Evolutionary conservation across 192 early-diverging fungal genomes (phyloP).

Genomic region (Linnemannia elongata): DNA sequence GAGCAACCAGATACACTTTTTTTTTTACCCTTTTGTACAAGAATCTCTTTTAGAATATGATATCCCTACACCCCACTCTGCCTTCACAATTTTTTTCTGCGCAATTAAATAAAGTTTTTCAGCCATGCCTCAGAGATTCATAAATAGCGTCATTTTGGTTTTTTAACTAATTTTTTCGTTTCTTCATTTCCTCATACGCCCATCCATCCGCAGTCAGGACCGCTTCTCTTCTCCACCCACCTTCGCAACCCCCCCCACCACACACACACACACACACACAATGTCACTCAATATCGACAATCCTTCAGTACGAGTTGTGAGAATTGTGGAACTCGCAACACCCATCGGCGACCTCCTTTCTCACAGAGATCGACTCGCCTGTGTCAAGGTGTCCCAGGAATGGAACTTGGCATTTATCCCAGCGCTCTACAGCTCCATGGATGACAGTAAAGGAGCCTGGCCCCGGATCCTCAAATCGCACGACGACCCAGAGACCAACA

Average conservation of each 20-base stretch:
- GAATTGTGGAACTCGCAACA: not conserved
- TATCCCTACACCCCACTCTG: not conserved
- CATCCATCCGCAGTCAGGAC: not conserved
- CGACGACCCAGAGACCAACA: not conserved
- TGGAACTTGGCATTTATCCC: not conserved
- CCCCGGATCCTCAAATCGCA: not conserved
- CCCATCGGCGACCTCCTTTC: not conserved
- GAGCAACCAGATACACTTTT: not conserved
- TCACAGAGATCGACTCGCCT: not conserved
- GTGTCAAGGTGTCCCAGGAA: not conserved
- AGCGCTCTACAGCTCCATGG: not conserved
- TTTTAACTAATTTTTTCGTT: not conserved
- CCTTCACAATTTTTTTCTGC: not conserved
- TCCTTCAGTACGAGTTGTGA: not conserved
- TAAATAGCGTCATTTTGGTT: not conserved
- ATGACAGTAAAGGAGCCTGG: not conserved
- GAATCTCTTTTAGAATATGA: conserved; percentile 5
- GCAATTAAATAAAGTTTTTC: not conserved
- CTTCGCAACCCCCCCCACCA: too few species aligned
- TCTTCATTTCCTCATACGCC: not conserved
- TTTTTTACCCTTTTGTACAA: conserved; percentile 6
- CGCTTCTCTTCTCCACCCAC: not conserved
- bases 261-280: too few species aligned
- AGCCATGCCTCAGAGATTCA: not conserved
- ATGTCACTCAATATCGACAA: not conserved